Conservation (phyloP, 306 rosid species). For the cucumber (Cucumis sativus) region Cucumber_9930_V3 NC_026656.2:18033001-18033500, state of each 20-base stretch:
- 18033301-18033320: not conserved
- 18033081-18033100: conserved; percentile 3
- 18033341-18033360: conserved; percentile 18
- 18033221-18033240: conserved; percentile 20
- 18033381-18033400: conserved; percentile 20
- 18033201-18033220: conserved; percentile 12
- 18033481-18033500: not conserved
- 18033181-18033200: conserved; percentile 12
- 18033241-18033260: conserved; percentile 25
- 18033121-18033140: conserved; percentile 20
- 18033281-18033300: conserved; percentile 16
- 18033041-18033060: conserved; percentile 12
- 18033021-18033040: conserved; percentile 23
- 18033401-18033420: conserved; percentile 16
- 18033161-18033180: conserved; percentile 15
- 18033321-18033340: conserved; percentile 7
- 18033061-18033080: conserved; percentile 14
- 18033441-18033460: conserved; percentile 19
- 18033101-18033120: conserved; percentile 6
- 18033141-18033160: conserved; percentile 20
- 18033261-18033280: conserved; percentile 19
- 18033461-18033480: conserved; percentile 12
- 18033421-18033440: conserved; percentile 30
- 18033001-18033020: conserved; percentile 3
- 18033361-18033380: conserved; percentile 11